Evolutionary conservation across 2,329 filamentous ascomycete species (phyloP).

Genomic region (Gnomoniopsis smithogilvyi): DNA sequence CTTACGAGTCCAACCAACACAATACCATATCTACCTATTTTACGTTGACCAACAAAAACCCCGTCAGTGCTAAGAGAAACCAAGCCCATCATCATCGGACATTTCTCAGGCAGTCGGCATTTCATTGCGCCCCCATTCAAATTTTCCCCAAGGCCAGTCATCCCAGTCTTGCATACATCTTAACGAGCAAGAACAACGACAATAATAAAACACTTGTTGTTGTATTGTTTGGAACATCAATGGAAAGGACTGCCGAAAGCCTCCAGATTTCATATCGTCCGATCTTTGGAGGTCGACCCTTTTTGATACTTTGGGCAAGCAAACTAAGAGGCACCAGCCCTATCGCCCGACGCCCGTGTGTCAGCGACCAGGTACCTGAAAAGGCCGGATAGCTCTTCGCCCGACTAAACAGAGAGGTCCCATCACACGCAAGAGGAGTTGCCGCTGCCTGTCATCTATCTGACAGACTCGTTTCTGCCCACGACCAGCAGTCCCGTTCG

Average conservation of each 20-base stretch:
- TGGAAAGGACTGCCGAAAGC: no score
- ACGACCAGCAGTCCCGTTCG: neutral
- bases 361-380: neutral
- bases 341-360: neutral
- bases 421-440: neutral
- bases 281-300: neutral
- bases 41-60: neutral
- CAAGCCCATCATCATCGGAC: neutral
- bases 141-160: neutral
- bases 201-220: neutral
- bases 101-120: neutral
- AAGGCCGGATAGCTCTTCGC: constrained; percentile 14
- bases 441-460: neutral
- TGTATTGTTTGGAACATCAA: neutral
- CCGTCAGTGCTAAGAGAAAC: constrained; percentile 1
- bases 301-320: neutral
- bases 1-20: neutral
- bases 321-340: neutral
- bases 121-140: neutral
- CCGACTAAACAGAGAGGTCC: neutral
- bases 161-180: neutral
- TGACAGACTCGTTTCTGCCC: neutral
- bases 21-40: no score
- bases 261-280: neutral
- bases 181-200: no score